phyloP scores from a whole-genome alignment of 345 rosid genomes.

The Capsella bursapastoris region DNA sequence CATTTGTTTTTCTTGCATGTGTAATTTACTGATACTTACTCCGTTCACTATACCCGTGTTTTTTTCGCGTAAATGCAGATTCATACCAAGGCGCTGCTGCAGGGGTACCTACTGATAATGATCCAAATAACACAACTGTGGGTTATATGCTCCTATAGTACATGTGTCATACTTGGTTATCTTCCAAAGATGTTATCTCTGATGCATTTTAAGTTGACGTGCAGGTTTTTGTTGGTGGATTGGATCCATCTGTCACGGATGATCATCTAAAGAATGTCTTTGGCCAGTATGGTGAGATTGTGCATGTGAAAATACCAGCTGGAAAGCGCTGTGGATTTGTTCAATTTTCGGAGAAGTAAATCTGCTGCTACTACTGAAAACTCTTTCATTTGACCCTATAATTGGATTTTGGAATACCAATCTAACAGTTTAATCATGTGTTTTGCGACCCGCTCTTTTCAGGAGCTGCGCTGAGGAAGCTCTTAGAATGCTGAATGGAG shows the following conservation, averaged over 20 bases:
- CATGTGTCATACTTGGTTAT: not conserved
- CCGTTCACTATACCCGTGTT: not conserved
- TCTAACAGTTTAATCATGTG: not conserved
- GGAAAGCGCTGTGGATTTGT: slow-evolving; percentile 93
- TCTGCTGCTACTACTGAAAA: not conserved
- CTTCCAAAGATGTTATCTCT: not conserved
- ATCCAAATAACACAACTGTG: slow-evolving; percentile 94
- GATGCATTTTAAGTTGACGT: slow-evolving; percentile 18
- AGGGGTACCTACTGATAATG: slow-evolving; percentile 65
- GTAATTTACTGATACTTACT: slow-evolving; percentile 12
- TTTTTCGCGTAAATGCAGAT: slow-evolving; percentile 58
- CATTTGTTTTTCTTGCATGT: not conserved
- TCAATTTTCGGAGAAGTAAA: slow-evolving; percentile 83
- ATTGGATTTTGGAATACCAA: not conserved
- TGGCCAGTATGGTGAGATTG: slow-evolving; percentile 76
- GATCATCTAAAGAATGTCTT: slow-evolving; percentile 76
- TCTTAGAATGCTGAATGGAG: slow-evolving; percentile 63
- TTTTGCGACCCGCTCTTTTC: slow-evolving; percentile 29
- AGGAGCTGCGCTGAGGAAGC: slow-evolving; percentile 94
- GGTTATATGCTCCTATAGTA: slow-evolving; percentile 43
- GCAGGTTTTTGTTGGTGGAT: slow-evolving; percentile 89
- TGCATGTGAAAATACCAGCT: slow-evolving; percentile 81
- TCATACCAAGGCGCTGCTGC: slow-evolving; percentile 65
- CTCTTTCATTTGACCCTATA: not conserved
- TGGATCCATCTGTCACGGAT: slow-evolving; percentile 77